These are phyloP conservation scores for Orbilia quercus DNA, from an alignment of 2,329 filamentous ascomycete genomes.

Conservation along the genomic window DNA sequence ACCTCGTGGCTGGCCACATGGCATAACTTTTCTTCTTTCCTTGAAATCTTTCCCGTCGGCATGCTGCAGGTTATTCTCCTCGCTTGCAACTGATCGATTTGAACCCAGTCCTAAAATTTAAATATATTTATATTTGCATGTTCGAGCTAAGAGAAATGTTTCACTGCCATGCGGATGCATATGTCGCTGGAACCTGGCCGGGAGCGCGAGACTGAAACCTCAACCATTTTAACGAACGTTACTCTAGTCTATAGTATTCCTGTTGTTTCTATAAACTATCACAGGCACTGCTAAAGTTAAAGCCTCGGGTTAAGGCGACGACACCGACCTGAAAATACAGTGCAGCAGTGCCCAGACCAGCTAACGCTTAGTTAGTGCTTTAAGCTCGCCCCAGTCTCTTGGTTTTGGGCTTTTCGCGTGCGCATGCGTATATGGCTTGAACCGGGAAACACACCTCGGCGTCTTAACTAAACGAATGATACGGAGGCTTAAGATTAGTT, in stretches of 20 bases:
- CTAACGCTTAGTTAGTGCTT: constrained; percentile 16
- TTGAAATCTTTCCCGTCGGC: constrained; percentile 44
- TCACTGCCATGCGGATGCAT: constrained; percentile 31
- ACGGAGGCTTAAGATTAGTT: constrained; percentile 10
- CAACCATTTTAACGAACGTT: constrained; percentile 35
- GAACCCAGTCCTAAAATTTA: no score
- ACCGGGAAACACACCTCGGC: constrained; percentile 37
- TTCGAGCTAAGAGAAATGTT: constrained; percentile 16
- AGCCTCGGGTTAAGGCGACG: constrained; percentile 37
- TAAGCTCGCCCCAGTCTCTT: not conserved
- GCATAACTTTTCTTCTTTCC: constrained; percentile 11
- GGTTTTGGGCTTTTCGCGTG: no score
- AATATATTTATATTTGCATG: no score
- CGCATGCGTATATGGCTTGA: constrained; percentile 24
- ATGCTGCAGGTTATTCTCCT: constrained; percentile 38
- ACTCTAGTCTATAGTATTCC: no score
- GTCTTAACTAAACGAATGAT: constrained; percentile 17
- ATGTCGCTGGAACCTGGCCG: not conserved
- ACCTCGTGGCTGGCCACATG: not conserved
- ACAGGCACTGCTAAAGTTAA: not conserved
- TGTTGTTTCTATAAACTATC: constrained; percentile 19
- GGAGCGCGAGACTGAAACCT: constrained; percentile 20
- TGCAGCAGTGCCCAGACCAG: constrained; percentile 4
- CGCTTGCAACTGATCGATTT: constrained; percentile 29
- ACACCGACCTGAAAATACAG: no score